Evolutionary conservation across 2,329 filamentous ascomycete species (phyloP).

Genomic region (Diaporthe longicolla): DNA sequence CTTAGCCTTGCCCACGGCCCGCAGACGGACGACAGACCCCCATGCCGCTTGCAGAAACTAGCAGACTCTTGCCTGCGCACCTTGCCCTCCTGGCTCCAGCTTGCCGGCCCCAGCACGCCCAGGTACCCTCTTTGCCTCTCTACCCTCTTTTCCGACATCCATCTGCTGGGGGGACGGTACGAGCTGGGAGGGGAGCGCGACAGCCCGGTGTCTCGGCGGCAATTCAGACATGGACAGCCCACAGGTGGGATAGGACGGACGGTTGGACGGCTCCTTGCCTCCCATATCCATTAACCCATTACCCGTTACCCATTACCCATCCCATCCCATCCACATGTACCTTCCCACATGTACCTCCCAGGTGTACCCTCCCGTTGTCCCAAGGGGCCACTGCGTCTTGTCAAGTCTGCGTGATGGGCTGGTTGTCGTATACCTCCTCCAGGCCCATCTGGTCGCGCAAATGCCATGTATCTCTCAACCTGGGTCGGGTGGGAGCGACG

Average conservation of each 20-base stretch:
- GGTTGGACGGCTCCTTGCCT: neutral
- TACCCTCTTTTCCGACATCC: constrained; percentile 26
- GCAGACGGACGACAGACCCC: constrained; percentile 26
- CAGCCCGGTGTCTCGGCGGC: constrained; percentile 37
- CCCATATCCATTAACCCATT: neutral
- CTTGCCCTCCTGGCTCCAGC: neutral
- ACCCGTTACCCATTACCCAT: neutral
- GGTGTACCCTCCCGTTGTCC: neutral
- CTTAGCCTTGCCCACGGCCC: constrained; percentile 34
- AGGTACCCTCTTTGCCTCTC: constrained; percentile 26
- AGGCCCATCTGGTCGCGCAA: constrained; percentile 5
- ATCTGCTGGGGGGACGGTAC: neutral
- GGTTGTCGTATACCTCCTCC: constrained; percentile 3
- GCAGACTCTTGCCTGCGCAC: constrained; percentile 29
- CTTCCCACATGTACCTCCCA: neutral
- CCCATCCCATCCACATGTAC: neutral
- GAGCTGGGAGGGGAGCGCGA: constrained; percentile 18
- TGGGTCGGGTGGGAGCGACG: constrained; percentile 3
- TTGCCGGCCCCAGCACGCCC: neutral
- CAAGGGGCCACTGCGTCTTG: neutral
- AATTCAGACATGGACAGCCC: constrained; percentile 22
- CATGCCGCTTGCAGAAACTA: constrained; percentile 41
- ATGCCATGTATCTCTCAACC: constrained; percentile 15
- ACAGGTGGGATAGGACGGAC: constrained; percentile 12
- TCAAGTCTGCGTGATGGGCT: neutral